These are phyloP conservation scores for Mortierella sp. DNA, from an alignment of 371 early-diverging fungal genomes.

Conservation along the genomic window DNA sequence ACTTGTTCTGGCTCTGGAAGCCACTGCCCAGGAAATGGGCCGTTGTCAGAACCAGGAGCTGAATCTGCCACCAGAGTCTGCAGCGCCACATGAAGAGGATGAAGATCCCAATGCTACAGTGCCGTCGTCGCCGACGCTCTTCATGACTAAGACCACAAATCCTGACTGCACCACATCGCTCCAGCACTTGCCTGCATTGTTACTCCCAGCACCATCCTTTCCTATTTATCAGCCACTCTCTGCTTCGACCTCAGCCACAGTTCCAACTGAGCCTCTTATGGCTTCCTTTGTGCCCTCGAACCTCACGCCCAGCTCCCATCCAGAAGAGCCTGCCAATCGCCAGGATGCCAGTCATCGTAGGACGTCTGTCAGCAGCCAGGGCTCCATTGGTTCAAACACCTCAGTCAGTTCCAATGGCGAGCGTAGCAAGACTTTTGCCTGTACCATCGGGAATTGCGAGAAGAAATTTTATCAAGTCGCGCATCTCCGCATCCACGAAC, in stretches of 20 bases:
- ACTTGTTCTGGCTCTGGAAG: slow-evolving; percentile 48
- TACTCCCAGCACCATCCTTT: slow-evolving; percentile 21
- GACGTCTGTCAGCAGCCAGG: slow-evolving; percentile 42
- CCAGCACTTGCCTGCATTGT: slow-evolving; percentile 34
- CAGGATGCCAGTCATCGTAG: slow-evolving; percentile 16
- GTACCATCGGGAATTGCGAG: slow-evolving; percentile 64
- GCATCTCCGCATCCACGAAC: slow-evolving; percentile 82
- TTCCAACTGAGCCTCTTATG: too few relatives aligned
- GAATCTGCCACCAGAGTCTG: background rate
- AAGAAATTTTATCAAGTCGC: slow-evolving; percentile 81
- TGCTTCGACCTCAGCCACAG: too few relatives aligned
- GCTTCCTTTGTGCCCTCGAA: slow-evolving; percentile 3
- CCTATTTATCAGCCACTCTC: slow-evolving; percentile 3
- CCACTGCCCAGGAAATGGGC: slow-evolving; percentile 35
- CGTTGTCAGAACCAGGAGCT: background rate
- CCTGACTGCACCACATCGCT: slow-evolving; percentile 6
- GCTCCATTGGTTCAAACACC: slow-evolving; percentile 14
- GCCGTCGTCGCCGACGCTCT: slow-evolving; percentile 44
- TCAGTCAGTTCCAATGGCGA: slow-evolving; percentile 19
- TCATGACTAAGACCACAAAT: slow-evolving; percentile 23
- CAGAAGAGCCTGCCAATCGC: slow-evolving; percentile 2
- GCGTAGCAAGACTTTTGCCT: slow-evolving; percentile 47
- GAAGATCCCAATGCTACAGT: slow-evolving; percentile 51
- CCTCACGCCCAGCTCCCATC: slow-evolving; percentile 31
- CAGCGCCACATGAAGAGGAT: slow-evolving; percentile 10